These are phyloP conservation scores for Talaromyces liani DNA, from an alignment of 495 filamentous ascomycete species.

Conservation along the genomic window DNA sequence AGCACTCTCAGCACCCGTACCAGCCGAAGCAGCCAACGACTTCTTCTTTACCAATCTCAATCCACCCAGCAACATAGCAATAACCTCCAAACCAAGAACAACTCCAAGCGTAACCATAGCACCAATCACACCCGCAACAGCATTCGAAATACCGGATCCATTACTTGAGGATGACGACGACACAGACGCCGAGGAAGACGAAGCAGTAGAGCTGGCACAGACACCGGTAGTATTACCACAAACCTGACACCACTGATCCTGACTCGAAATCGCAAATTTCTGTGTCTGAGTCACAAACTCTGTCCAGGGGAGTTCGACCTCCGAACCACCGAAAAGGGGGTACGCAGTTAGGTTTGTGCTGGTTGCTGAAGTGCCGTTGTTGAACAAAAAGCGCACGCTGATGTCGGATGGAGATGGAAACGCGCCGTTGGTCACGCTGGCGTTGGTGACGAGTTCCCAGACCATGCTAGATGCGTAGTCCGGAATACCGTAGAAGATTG, in stretches of 20 bases:
- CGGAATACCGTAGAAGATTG: slow-evolving; percentile 40
- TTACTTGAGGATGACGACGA: slow-evolving; percentile 12
- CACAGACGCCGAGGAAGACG: slow-evolving; percentile 8
- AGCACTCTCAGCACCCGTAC: not conserved
- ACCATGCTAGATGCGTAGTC: slow-evolving; percentile 48
- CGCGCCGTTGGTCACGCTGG: slow-evolving; percentile 20
- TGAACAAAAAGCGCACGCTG: slow-evolving; percentile 46
- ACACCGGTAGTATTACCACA: slow-evolving; percentile 38
- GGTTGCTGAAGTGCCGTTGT: slow-evolving; percentile 40
- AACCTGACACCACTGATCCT: slow-evolving; percentile 35
- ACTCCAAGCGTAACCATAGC: slow-evolving; percentile 55
- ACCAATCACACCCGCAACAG: slow-evolving; percentile 53
- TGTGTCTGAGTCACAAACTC: slow-evolving; percentile 34
- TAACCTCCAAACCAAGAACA: slow-evolving; percentile 38
- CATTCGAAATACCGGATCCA: slow-evolving; percentile 24
- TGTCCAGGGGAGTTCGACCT: slow-evolving; percentile 29
- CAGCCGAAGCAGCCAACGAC: slow-evolving; percentile 3
- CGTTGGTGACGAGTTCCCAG: slow-evolving; percentile 46
- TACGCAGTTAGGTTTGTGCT: slow-evolving; percentile 22
- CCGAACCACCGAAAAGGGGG: slow-evolving; percentile 35
- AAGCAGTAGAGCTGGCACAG: slow-evolving; percentile 17
- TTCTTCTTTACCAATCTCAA: slow-evolving; percentile 37
- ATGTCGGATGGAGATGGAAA: slow-evolving; percentile 31
- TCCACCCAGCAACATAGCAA: slow-evolving; percentile 37
- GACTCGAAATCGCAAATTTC: slow-evolving; percentile 31